Evolutionary conservation across 2,329 filamentous ascomycete genomes (phyloP), one percentile per base, ranked within the genome.

Genomic region (Ceratocystis harringtonii): DNA sequence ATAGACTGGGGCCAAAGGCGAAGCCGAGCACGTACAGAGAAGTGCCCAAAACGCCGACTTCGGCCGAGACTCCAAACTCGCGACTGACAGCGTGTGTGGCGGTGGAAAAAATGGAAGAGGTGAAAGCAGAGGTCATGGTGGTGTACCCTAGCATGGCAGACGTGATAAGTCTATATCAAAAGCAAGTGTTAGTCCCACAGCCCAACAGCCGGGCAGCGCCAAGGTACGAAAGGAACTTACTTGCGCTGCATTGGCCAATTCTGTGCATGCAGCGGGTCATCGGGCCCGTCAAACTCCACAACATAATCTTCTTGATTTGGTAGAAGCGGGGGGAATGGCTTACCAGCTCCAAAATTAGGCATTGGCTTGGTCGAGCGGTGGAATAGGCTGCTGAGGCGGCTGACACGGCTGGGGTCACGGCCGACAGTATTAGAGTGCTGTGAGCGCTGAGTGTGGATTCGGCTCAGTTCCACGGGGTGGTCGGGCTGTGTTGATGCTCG

Each of bases 171-270:
- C 81, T 84, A 66, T 84, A 66, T 30, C 12, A 17, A 7, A 17
- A 57, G 25, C n/a, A 41, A 41, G 12, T 41, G 36, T 41, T 41
- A 41, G 36, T 41, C 10, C 12, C 15, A 4, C 36, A 15, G 10
- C 4, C 10, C 12, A 12, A 1, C 36, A 15, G 36, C 4, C 12
- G 36, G 36, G 3, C 12, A 41, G 10, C 36, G 10, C 36, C 36
- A 45, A 36, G 43, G 32, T 48, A 19, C 62, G n/a, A 44, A 8
- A n/a, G 19, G 28, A 2, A 78, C 80, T 71, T 74, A 84, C 84
- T 95, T 96, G 78, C 89, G 92, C 72, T 77, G 82, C 64, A 88
- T 72, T 0, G 88, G 81, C 91, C 91, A 96, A 73, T 96, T 96
- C 76, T 92, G 88, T 0, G 90, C 87, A 74, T 95, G 90, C 68